Percentiles rank a stretch among this genome's conserved stretches.
phyloP scores from a whole-genome alignment of 305 asterid species.

The Fraxinus ornus region DNA sequence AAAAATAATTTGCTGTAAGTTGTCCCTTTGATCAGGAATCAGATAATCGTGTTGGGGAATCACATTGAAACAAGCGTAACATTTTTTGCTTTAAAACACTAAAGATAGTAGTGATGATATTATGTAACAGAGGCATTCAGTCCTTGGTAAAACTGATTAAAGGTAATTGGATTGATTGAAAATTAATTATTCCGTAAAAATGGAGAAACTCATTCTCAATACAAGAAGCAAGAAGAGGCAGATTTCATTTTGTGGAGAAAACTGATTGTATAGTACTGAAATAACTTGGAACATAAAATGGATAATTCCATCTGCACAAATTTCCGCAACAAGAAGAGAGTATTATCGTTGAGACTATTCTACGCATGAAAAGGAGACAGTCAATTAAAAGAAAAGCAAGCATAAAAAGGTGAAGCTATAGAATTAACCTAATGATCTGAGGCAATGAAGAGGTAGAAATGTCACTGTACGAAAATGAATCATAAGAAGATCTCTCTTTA shows the following conservation, averaged over 20 bases:
- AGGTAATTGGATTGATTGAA: neutral
- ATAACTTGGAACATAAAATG: conserved; percentile 12
- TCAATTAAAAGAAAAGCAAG: neutral
- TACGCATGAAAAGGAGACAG: neutral
- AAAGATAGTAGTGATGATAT: neutral
- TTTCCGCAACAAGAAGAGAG: neutral
- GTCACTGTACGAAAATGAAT: conserved; percentile 67
- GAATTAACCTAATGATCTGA: conserved; percentile 65
- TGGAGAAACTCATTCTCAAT: neutral
- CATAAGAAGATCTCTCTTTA: conserved; percentile 75
- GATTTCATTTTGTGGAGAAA: neutral
- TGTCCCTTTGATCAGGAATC: neutral
- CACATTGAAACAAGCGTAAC: neutral
- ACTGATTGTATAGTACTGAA: neutral
- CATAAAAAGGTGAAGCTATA: neutral
- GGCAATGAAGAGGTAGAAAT: conserved; percentile 70
- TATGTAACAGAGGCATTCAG: neutral
- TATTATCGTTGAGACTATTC: neutral
- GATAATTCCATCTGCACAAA: conserved; percentile 8
- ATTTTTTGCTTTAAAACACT: neutral
- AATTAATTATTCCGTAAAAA: neutral
- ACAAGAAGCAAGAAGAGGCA: neutral
- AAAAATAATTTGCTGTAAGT: neutral
- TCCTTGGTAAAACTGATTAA: neutral
- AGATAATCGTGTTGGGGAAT: neutral